These are phyloP conservation scores for Pythium dissimile DNA, from an alignment of 352 stramenopile species.

Conservation along the genomic window DNA sequence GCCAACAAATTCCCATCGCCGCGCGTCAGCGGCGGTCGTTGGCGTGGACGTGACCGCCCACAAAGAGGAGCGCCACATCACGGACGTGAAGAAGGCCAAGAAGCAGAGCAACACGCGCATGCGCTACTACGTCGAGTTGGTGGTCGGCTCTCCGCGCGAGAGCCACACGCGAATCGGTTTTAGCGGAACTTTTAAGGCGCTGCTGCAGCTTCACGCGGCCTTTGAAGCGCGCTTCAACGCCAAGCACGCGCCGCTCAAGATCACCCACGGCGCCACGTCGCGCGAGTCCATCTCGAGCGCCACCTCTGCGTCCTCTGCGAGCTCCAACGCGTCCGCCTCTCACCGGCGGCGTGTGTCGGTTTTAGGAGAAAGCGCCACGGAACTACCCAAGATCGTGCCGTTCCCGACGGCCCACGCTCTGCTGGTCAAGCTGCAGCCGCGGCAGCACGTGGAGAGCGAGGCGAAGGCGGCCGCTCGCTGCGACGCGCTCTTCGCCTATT, in stretches of 20 bases:
- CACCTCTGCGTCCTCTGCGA: slow-evolving; percentile 42
- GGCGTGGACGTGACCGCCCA: slow-evolving; percentile 61
- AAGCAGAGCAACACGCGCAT: slow-evolving; percentile 41
- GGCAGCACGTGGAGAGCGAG: slow-evolving; percentile 45
- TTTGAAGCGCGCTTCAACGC: slow-evolving; percentile 41
- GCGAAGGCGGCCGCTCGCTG: slow-evolving; percentile 42
- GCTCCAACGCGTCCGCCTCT: slow-evolving; percentile 32
- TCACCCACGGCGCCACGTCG: too few relatives aligned
- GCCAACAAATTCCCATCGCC: background rate
- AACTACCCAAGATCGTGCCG: slow-evolving; percentile 9
- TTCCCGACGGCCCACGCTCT: slow-evolving; percentile 31
- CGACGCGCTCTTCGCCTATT: slow-evolving; percentile 58
- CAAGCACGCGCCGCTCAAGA: slow-evolving; percentile 24
- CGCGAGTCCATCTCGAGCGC: slow-evolving; percentile 41
- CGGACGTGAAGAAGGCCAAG: slow-evolving; percentile 31
- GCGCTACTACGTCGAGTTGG: slow-evolving; percentile 72
- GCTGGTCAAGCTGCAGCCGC: slow-evolving; percentile 44
- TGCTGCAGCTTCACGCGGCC: slow-evolving; percentile 44
- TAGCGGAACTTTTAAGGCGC: slow-evolving; percentile 57
- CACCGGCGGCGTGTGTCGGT: slow-evolving; percentile 15
- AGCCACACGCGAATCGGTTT: slow-evolving; percentile 60
- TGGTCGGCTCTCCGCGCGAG: slow-evolving; percentile 45
- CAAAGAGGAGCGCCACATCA: slow-evolving; percentile 57
- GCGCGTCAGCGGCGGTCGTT: slow-evolving; percentile 19
- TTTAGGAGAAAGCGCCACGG: background rate